Evolutionary conservation across 495 filamentous ascomycete species (phyloP), one percentile per base, ranked within the genome.

Genomic region (Durotheca rogersii): DNA sequence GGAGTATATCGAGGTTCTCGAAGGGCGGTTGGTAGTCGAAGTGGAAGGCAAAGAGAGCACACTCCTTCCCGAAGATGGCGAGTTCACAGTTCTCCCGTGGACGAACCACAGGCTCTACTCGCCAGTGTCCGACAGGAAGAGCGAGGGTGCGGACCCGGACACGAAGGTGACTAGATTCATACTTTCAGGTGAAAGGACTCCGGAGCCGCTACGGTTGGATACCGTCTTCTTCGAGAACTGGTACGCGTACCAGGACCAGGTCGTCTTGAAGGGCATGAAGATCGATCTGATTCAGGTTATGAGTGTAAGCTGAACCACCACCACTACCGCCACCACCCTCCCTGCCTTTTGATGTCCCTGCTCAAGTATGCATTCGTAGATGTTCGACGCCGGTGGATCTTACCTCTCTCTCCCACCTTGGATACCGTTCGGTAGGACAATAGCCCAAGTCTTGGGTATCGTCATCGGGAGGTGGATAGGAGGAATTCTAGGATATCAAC

Each of bases 141-240:
- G 45, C 19, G 30, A 49, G 18, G 41, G 50, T 1, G 52, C 46
- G 17, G 51, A 56, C 25, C 44, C 48, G 17, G 51, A 56, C 25
- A 41, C 48, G 18, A 56, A 51, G 7, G 56, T 51, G 39, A 53
- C 50, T 16, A 58, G 30, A 18, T 67, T 69, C 34, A 11, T 66
- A 41, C 60, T 69, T 19, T 66, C 62, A 9, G 72, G 66, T 1
- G 45, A 60, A 50, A 60, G 54, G 7, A 67, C 70, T 2, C 34
- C 42, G 11, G 56, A 67, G 35, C 25, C 53, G 25, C 74, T 68
- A 41, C 48, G 61, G 47, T 66, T 78, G 2, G 72, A 79, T 61
- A 65, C 59, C 1, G 56, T 73, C 21, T 80, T 80, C 62, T 79
- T 80, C 33, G 69, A 79, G 61, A 80, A 80, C 38, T 80, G 74